Evolutionary conservation across 805 yeast genomes (phyloP).

Genomic region (Cyberlindnera galapagoensis): DNA sequence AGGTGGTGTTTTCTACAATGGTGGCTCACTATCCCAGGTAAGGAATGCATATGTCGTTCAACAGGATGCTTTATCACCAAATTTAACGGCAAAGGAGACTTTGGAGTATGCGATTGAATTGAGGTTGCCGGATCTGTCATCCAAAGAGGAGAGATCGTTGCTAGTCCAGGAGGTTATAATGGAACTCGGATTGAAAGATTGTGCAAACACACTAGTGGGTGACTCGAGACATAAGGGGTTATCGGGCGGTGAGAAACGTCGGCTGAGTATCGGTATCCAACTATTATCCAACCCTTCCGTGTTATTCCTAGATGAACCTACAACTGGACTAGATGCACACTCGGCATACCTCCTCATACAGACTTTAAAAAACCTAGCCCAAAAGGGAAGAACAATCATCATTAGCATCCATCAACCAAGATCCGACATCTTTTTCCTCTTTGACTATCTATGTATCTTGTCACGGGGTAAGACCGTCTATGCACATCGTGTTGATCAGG

Average conservation of each 20-base stretch:
- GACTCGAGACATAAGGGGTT: conserved; percentile 49
- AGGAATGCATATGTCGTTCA: conserved; percentile 64
- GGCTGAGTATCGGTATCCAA: conserved; percentile 80
- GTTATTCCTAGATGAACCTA: conserved; percentile 75
- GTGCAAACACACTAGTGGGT: conserved; percentile 59
- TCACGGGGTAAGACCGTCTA: conserved; percentile 49
- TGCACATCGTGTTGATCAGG: conserved; percentile 36
- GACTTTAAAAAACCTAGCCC: conserved; percentile 54
- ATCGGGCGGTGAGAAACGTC: conserved; percentile 82
- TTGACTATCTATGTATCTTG: conserved; percentile 64
- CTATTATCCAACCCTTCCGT: conserved; percentile 70
- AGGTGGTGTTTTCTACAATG: conserved; percentile 36
- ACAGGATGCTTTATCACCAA: conserved; percentile 67
- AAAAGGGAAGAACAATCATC: conserved; percentile 61
- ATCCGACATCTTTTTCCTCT: conserved; percentile 64
- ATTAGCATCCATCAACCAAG: conserved; percentile 85
- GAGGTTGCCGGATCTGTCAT: conserved; percentile 44
- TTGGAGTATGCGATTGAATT: conserved; percentile 67
- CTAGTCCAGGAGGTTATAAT: conserved; percentile 58
- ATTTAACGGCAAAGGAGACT: conserved; percentile 69
- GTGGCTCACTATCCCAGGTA: conserved; percentile 14
- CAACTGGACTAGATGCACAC: conserved; percentile 81
- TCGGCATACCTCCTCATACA: conserved; percentile 63
- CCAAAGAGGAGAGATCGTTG: conserved; percentile 34
- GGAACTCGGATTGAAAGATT: conserved; percentile 65